Base-by-base conservation (phyloP, 257 asterid species). In the Solanum corneliomulleri region DNA sequence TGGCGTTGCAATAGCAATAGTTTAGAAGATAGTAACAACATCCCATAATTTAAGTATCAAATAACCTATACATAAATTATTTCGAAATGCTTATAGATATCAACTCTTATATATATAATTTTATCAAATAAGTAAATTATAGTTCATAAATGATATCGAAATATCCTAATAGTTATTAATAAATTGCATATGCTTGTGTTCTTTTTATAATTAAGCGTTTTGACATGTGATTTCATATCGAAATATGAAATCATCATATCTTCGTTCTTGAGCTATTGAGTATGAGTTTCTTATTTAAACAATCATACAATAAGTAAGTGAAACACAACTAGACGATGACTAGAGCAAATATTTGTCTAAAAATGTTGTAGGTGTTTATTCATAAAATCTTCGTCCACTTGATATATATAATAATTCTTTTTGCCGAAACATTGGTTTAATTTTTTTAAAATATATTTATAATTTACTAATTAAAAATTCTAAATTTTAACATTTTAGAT, bases 401-500 rank as follows among this genome's bases (percentile, higher is more conserved):
- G 5, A 21, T 25, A 58, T 58, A 20, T 20, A 58, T 58, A 8
- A 58, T 0, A 20, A 20, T 11, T 8, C 7, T 58, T 33, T 33
- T 33, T 33, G 5, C 5, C 35, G 1, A 33, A 33, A 33, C 35
- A 33, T 33, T 33, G 35, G 35, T 33, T 33, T 33, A 0, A 33
- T 3, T 33, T 33, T 31, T 31, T 31, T 31, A 3, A 49, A 18
- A 16, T 52, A 18, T 52, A 6, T 16, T 52, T 52, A 0, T 52
- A 52, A 20, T 52, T 16, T 49, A 49, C 21, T 49, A 0, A 3
- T 49, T 49, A 8, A 49, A 49, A 5, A 0, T 8, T 15, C 0
- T 15, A 49, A 49, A 49, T 49, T 0, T 1, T 0, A 49, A 3
- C 3, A 8, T 49, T 49, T 49, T 20, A 15, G 0, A 1, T 49